A percentile compares a stretch with the other conserved stretches of the same genome.
phyloP scores from a whole-genome alignment of 2,329 filamentous ascomycete genomes.

The Fonsecaea erecta region DNA sequence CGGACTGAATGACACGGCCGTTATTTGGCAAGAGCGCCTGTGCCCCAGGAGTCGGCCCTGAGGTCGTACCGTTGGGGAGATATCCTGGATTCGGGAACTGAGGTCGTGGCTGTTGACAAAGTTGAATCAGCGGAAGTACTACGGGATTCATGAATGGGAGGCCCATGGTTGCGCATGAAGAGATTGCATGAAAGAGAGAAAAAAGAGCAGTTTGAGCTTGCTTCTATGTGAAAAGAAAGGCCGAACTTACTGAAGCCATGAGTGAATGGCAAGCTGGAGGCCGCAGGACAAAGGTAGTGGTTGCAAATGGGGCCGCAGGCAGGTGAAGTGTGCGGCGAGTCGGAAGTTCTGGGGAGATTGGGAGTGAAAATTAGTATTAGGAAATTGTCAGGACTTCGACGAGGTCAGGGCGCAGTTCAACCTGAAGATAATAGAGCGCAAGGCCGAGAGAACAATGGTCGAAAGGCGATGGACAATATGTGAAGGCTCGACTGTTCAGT shows the following conservation, averaged over 20 bases:
- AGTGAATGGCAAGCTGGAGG: constrained; percentile 31
- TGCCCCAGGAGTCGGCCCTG: constrained; percentile 51
- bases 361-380: constrained; percentile 23
- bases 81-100: constrained; percentile 41
- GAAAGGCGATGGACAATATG: constrained; percentile 11
- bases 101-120: constrained; percentile 35
- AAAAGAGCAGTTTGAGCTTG: constrained; percentile 19
- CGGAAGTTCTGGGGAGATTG: not conserved
- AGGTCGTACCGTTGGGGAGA: constrained; percentile 52
- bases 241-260: constrained; percentile 58
- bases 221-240: constrained; percentile 17
- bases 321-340: constrained; percentile 19
- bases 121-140: constrained; percentile 32
- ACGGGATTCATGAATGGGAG: constrained; percentile 30
- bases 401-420: not conserved
- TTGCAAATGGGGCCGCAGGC: constrained; percentile 20
- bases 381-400: not conserved
- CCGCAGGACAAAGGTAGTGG: constrained; percentile 12
- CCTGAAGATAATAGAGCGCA: not conserved
- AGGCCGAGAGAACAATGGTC: constrained; percentile 10
- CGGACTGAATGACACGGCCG: constrained; percentile 55
- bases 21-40: constrained; percentile 57
- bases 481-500: constrained; percentile 12
- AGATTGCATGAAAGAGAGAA: constrained; percentile 29
- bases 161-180: constrained; percentile 46